Conservation (phyloP, 2,329 filamentous ascomycete genomes). For the Talaromyces funiculosus region DNA sequence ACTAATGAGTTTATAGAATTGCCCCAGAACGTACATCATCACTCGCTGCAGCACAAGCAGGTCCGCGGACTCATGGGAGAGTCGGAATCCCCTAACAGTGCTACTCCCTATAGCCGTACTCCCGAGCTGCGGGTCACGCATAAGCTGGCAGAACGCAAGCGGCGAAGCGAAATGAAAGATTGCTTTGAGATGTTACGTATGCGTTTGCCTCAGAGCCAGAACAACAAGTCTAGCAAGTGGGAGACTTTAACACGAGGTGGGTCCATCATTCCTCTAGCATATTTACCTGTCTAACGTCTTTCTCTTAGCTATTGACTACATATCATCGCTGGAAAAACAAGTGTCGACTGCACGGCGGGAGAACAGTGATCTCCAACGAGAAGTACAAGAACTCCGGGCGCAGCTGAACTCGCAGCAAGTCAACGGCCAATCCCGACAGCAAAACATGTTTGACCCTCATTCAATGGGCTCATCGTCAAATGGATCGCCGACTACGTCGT, state of each 20-base stretch:
- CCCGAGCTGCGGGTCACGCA: slow-evolving; percentile 47
- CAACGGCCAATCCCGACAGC: slow-evolving; percentile 27
- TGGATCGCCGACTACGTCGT: slow-evolving; percentile 27
- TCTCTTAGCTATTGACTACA: slow-evolving; percentile 45
- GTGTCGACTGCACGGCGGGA: slow-evolving; percentile 35
- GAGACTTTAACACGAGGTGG: slow-evolving; percentile 45
- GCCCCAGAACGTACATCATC: slow-evolving; percentile 44
- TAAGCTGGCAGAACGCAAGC: slow-evolving; percentile 47
- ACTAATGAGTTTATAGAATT: slow-evolving; percentile 32
- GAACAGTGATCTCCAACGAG: slow-evolving; percentile 29
- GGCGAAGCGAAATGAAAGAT: slow-evolving; percentile 49
- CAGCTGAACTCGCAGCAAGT: slow-evolving; percentile 33
- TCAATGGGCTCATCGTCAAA: slow-evolving; percentile 29
- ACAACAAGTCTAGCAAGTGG: slow-evolving; percentile 50
- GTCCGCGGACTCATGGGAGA: slow-evolving; percentile 44
- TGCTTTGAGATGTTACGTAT: slow-evolving; percentile 44
- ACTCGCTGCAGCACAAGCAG: slow-evolving; percentile 45
- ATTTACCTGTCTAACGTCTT: background rate
- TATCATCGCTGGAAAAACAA: slow-evolving; percentile 39
- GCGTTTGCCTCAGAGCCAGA: slow-evolving; percentile 42
- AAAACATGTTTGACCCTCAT: slow-evolving; percentile 33
- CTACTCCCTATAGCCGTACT: slow-evolving; percentile 46
- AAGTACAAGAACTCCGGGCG: slow-evolving; percentile 35
- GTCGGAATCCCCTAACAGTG: slow-evolving; percentile 34
- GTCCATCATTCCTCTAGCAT: too few relatives aligned